Evolutionary conservation across 306 rosid species (phyloP).

Genomic region (Prunus salicina): DNA sequence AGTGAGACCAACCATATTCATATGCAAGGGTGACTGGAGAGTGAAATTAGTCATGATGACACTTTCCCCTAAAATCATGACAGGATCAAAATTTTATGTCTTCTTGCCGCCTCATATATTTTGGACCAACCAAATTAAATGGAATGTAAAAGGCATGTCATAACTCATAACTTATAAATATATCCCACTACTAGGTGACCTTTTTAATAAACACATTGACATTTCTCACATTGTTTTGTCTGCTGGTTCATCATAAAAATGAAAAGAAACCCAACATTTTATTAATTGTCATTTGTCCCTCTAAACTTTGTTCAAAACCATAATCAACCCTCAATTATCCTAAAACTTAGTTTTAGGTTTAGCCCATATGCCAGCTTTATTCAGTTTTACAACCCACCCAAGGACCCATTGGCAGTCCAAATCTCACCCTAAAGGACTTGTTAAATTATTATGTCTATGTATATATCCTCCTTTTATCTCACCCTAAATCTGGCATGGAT

Average conservation of each 20-base stretch:
- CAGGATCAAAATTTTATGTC: background rate
- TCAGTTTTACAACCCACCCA: background rate
- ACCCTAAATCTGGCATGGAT: conserved; percentile 10
- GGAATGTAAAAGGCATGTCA: background rate
- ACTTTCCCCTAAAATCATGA: background rate
- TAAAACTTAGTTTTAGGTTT: too few relatives aligned
- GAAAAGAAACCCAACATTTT: background rate
- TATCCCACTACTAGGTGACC: background rate
- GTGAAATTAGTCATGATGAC: background rate
- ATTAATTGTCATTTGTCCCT: background rate
- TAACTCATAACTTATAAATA: background rate
- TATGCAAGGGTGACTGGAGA: background rate
- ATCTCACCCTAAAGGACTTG: conserved; percentile 5
- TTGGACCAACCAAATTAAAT: conserved; percentile 2
- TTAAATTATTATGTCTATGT: conserved; percentile 10
- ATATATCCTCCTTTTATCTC: background rate
- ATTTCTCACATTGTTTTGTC: background rate
- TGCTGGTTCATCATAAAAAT: background rate
- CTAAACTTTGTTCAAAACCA: background rate
- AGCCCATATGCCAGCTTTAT: too few relatives aligned
- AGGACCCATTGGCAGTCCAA: conserved; percentile 17
- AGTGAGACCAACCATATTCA: background rate
- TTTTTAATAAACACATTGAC: background rate
- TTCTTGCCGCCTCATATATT: background rate
- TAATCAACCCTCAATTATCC: too few relatives aligned